Base-by-base conservation (phyloP, 202 grass and related monocot species). In the Alloteropsis angusta region DNA sequence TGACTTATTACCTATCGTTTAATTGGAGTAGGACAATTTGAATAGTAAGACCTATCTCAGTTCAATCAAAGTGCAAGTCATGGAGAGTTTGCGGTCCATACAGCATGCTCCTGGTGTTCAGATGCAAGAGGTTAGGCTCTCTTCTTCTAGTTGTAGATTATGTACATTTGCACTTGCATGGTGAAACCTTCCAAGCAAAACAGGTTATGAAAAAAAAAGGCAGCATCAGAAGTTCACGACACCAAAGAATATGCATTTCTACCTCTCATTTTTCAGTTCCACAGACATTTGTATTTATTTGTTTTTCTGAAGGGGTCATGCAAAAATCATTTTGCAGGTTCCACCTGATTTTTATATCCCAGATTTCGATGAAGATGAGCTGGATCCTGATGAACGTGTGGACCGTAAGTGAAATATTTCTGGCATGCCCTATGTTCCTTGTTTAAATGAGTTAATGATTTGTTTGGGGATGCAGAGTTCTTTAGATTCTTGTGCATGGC, bases 31-130 rank as follows among this genome's bases (percentile, higher is more conserved):
- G 95, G 95, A 94, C 71, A 98, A 98, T 72, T 73, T 92, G 65
- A 98, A 98, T 84, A 94, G 89, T 61, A 98, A 98, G 81, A 81
- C 91, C 35, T 98, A 98, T 90, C 89, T 98, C 55, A 88, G 95
- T 67, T 85, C 89, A 75, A 83, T 98, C 74, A 98, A 94, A 88
- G 80, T 98, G 83, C 95, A 98, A 85, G 87, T 94, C 54, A 91
- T 98, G 86, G 95, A 98, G 89, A 79, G 92, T 84, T 65, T 98
- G 48, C 75, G 92, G 74, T 88, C 81, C 68, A 98, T 98, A 88
- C 91, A 98, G 48, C 95, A 98, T 81, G 95, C 95, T 71, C 91
- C 95, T 72, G 78, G 95, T 7, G 92, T 98, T 89, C 95, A 98
- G 88, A 98, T 98, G 95, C 95, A 98, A 63, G 95, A 98, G 92